Evolutionary conservation across 2,329 filamentous ascomycete species (phyloP), one percentile per base, ranked within the genome.

Genomic region (Sporothrix schenckii): DNA sequence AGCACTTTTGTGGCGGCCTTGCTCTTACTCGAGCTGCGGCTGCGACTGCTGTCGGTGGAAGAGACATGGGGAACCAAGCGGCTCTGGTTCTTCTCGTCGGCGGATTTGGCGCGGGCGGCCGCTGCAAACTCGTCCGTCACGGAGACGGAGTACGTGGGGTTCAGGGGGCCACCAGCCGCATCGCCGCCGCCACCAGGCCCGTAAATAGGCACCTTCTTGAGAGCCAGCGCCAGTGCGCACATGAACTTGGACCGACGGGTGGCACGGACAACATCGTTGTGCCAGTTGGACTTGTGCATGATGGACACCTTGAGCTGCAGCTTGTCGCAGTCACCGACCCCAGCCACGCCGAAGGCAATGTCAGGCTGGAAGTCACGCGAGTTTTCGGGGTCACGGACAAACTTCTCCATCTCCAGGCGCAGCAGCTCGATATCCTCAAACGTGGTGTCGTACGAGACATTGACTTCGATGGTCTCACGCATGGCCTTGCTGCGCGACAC

Each of bases 201-300:
- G 75, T 92, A 87, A 77, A 99, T 94, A 11, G 94, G 94, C 21
- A 99, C 86, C 81, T 91, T 93, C 80, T 93, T 92, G 71, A 97
- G 83, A 3, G 94, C 93, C 10, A 93, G 81, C 4, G 95, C 90
- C 71, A 99, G 84, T 0, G 95, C 95, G 77, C 94, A 97, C 89
- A 98, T 97, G 82, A 99, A 98, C 81, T 97, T 98, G 79, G 92
- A 96, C 72, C 94, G 89, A 68, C 94, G 89, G 7, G 91, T 87
- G 21, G 90, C 90, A 53, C 94, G 91, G 53, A 97, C 86, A 1
- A 87, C 85, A 75, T 97, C 94, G 80, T 97, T 93, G 75, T 92
- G 88, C 92, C 92, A 94, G 81, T 94, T 95, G 71, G 90, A 92
- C 82, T 98, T 98, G 85, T 98, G 93, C 77, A 91, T 89, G 77